phyloP scores from a whole-genome alignment of 2,329 filamentous ascomycete species.

The Xylariaceae sp. region DNA sequence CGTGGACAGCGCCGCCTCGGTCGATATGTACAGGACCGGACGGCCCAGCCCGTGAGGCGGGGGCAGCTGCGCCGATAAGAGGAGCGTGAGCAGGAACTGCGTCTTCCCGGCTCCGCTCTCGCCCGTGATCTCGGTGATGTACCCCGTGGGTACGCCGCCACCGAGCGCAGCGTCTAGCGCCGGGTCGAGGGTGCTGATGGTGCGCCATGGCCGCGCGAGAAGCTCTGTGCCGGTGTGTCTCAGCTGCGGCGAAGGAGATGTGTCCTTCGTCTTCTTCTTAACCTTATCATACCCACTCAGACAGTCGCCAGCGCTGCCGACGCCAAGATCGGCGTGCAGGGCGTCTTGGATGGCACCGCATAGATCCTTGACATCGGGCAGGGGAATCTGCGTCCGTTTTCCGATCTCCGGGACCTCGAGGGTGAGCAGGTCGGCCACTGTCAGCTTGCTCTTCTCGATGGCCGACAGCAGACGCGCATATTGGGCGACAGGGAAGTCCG shows the following conservation, averaged over 20 bases:
- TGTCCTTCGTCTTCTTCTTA: conserved; percentile 1
- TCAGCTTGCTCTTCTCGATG: conserved; percentile 72
- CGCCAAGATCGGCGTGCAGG: conserved; percentile 58
- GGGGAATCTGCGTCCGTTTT: conserved; percentile 75
- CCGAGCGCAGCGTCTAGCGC: conserved; percentile 63
- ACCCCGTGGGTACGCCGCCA: conserved; percentile 75
- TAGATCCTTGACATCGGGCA: conserved; percentile 73
- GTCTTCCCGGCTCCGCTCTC: conserved; percentile 96
- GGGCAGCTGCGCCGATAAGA: conserved; percentile 79
- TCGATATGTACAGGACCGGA: conserved; percentile 87
- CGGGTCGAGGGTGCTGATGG: conserved; percentile 76
- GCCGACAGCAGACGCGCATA: conserved; percentile 72
- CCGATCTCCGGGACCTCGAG: conserved; percentile 78
- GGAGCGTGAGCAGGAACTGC: conserved; percentile 79
- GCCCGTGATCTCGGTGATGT: conserved; percentile 83
- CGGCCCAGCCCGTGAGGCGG: conserved; percentile 64
- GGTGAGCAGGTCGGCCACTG: conserved; percentile 77
- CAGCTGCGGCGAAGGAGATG: conserved; percentile 9
- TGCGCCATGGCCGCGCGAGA: conserved; percentile 39
- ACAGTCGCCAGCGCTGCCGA: conserved; percentile 12
- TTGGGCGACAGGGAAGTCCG: conserved; percentile 65
- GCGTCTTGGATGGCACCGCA: conserved; percentile 60
- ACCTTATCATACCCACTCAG: not conserved
- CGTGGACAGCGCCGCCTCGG: conserved; percentile 80
- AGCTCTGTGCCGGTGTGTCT: conserved; percentile 35